Conservation (phyloP, 331 rosid genomes). For the Rhamnella rubrinervis region DNA sequence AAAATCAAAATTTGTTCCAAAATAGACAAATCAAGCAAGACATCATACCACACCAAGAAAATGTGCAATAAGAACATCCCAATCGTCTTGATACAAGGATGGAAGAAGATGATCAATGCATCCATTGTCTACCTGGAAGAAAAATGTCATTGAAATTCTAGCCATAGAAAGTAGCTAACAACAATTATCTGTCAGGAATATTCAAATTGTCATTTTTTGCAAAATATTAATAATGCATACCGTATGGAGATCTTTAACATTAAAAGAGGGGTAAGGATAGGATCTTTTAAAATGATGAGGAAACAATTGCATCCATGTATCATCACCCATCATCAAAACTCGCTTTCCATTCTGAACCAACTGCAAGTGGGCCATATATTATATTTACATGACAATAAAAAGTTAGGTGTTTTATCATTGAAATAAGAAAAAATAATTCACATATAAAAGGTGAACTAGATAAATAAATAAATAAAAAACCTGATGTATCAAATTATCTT, state of each 20-base stretch:
- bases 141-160: slow-evolving; percentile 14
- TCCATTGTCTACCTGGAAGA: slow-evolving; percentile 85
- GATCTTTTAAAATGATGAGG: slow-evolving; percentile 81
- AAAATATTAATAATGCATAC: slow-evolving; percentile 37
- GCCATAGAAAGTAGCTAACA: slow-evolving; percentile 6
- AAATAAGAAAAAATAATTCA: neutral
- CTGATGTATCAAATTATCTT: slow-evolving; percentile 89
- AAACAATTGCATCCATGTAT: slow-evolving; percentile 93
- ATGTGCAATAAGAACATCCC: slow-evolving; percentile 98
- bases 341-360: slow-evolving; percentile 85
- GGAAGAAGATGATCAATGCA: slow-evolving; percentile 90
- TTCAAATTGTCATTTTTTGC: neutral
- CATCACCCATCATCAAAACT: slow-evolving; percentile 98
- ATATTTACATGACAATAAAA: slow-evolving; percentile 11
- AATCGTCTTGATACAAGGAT: slow-evolving; percentile 71
- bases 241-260: slow-evolving; percentile 94
- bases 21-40: slow-evolving; percentile 6
- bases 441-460: slow-evolving; percentile 1
- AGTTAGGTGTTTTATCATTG: neutral
- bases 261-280: slow-evolving; percentile 87
- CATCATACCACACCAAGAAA: slow-evolving; percentile 94
- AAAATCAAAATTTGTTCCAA: neutral
- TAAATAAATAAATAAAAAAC: slow-evolving; percentile 32
- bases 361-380: slow-evolving; percentile 40
- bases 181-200: slow-evolving; percentile 3